These are phyloP conservation scores for Nakazawaea populi DNA, from an alignment of 805 yeast genomes.

Conservation along the genomic window DNA sequence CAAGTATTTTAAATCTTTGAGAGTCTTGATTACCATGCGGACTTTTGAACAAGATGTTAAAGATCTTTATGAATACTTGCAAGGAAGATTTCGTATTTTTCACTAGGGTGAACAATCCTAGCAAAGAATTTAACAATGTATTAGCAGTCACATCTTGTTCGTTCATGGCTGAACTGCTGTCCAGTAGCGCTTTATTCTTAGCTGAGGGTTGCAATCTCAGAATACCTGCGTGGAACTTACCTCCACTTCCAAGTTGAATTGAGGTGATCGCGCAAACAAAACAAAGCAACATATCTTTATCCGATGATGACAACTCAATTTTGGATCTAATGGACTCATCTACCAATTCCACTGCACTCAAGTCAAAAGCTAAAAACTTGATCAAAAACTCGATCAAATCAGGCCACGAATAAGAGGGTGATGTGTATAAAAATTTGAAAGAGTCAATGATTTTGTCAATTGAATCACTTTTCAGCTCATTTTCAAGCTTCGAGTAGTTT, in stretches of 20 bases:
- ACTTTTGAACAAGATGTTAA: neutral
- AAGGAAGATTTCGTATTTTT: constrained; percentile 15
- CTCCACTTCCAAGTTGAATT: constrained; percentile 23
- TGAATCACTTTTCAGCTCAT: constrained; percentile 12
- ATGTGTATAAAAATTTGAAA: constrained; percentile 28
- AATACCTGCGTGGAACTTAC: constrained; percentile 10
- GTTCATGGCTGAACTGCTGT: constrained; percentile 4
- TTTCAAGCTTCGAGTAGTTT: constrained; percentile 13
- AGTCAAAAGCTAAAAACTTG: constrained; percentile 37
- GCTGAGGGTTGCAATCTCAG: constrained; percentile 12
- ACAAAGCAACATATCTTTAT: constrained; percentile 26
- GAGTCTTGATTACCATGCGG: neutral
- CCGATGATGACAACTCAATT: constrained; percentile 21
- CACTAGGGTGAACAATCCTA: constrained; percentile 20
- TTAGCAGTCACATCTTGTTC: constrained; percentile 12
- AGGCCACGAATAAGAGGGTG: constrained; percentile 25
- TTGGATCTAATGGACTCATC: constrained; percentile 26
- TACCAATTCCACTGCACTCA: constrained; percentile 26
- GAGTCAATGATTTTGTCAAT: constrained; percentile 16
- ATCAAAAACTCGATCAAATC: constrained; percentile 32
- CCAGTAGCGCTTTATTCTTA: constrained; percentile 11
- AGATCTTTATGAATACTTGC: neutral
- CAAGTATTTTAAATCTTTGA: neutral
- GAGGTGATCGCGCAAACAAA: constrained; percentile 34
- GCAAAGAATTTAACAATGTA: constrained; percentile 13